Evolutionary conservation across 306 rosid species (phyloP).

Genomic region (Casuarina equisetifolia): DNA sequence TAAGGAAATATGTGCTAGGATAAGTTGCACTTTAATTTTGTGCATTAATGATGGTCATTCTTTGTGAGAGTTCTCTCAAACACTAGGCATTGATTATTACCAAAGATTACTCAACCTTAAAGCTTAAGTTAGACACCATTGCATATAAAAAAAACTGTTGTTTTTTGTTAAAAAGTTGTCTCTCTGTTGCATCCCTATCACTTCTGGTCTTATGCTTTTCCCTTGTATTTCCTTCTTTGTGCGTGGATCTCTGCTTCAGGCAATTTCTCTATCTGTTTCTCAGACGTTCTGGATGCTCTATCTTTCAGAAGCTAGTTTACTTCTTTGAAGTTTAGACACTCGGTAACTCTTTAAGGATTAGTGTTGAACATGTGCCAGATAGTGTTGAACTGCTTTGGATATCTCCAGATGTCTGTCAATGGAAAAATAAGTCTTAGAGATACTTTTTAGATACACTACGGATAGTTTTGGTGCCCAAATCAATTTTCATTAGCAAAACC

Average conservation of each 20-base stretch:
- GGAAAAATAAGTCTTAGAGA: too few species aligned
- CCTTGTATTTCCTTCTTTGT: background rate
- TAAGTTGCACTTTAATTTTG: background rate
- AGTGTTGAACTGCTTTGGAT: too few species aligned
- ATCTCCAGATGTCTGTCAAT: too few species aligned
- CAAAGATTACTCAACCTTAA: background rate
- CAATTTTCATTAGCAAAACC: too few species aligned
- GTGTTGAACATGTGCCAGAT: too few species aligned
- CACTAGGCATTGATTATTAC: background rate
- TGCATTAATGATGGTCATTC: background rate
- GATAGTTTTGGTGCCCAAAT: too few species aligned
- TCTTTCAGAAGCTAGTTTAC: background rate
- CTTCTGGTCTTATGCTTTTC: background rate
- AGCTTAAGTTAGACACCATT: background rate
- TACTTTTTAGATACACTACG: too few species aligned
- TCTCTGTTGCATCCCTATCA: background rate
- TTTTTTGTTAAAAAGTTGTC: background rate
- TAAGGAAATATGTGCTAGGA: background rate
- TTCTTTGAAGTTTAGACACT: background rate
- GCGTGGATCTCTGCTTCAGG: background rate
- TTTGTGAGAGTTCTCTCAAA: background rate
- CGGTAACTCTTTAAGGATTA: too few species aligned
- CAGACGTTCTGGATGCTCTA: background rate
- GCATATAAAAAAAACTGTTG: background rate
- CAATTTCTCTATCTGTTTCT: background rate